phyloP scores from a whole-genome alignment of 2,329 filamentous ascomycete genomes.

The Sclerotinia trifoliorum region DNA sequence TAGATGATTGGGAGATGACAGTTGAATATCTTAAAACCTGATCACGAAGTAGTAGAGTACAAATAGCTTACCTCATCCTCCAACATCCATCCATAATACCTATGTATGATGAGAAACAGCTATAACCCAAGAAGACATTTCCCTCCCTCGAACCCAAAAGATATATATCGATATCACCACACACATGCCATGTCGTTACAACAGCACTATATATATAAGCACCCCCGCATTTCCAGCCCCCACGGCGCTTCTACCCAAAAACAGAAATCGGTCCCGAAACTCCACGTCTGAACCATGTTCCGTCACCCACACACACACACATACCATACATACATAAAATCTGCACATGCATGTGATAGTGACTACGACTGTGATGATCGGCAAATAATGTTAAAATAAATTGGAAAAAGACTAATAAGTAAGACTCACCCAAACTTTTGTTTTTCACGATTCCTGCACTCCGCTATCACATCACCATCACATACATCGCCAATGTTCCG shows the following conservation, averaged over 20 bases:
- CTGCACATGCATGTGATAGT: conserved; percentile 20
- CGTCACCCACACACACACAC: conserved; percentile 6
- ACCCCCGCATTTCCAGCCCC: conserved; percentile 13
- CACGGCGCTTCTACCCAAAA: conserved; percentile 7
- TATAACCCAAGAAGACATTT: not conserved
- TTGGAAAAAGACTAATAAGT: not conserved
- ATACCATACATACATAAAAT: not conserved
- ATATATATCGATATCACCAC: not conserved
- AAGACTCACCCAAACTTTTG: not conserved
- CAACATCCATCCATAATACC: not conserved
- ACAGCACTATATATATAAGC: not conserved
- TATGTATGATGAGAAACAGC: too few relatives aligned
- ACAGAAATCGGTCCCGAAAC: not conserved
- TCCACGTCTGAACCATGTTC: conserved; percentile 17
- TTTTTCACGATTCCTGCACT: conserved; percentile 3
- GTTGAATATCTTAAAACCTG: too few relatives aligned
- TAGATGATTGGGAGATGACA: not conserved
- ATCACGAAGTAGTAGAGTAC: not conserved
- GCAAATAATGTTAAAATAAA: not conserved
- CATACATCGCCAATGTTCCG: not conserved
- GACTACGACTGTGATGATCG: conserved; percentile 19
- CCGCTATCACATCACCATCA: conserved; percentile 10
- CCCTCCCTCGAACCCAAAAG: not conserved
- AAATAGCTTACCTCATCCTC: too few relatives aligned
- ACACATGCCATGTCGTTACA: not conserved